Evolutionary conservation across 2,329 filamentous ascomycete genomes (phyloP).

Genomic region (Helotiales sp.): DNA sequence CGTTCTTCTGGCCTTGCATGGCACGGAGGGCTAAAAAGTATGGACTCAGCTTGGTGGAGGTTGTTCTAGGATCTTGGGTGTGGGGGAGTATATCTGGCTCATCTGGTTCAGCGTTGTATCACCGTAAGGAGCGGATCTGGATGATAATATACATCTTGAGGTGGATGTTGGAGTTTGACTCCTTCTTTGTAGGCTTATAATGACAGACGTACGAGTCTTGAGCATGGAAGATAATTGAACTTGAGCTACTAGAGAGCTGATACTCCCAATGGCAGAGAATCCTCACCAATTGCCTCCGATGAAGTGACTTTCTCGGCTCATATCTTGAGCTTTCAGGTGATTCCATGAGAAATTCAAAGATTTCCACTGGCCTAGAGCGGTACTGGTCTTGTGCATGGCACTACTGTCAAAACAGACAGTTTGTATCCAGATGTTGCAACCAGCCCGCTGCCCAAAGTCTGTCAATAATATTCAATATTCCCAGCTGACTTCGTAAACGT

Average conservation of each 20-base stretch:
- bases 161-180: background rate
- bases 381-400: background rate
- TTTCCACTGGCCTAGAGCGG: background rate
- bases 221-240: background rate
- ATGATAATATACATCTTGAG: background rate
- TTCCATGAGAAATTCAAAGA: too few species aligned
- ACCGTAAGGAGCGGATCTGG: background rate
- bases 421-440: too few species aligned
- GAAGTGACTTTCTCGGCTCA: background rate
- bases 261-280: background rate
- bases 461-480: too few species aligned
- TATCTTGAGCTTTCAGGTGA: too few species aligned
- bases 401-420: background rate
- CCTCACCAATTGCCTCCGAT: background rate
- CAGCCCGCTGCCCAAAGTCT: too few species aligned
- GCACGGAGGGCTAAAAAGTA: slow-evolving; percentile 2
- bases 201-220: background rate
- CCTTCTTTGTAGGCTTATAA: background rate
- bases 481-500: too few species aligned
- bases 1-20: slow-evolving; percentile 10
- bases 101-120: background rate
- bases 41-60: background rate
- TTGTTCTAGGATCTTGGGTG: background rate
- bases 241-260: too few species aligned
- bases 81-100: background rate